phyloP scores from a whole-genome alignment of 345 rosid genomes.

The Durio zibethinus region DNA sequence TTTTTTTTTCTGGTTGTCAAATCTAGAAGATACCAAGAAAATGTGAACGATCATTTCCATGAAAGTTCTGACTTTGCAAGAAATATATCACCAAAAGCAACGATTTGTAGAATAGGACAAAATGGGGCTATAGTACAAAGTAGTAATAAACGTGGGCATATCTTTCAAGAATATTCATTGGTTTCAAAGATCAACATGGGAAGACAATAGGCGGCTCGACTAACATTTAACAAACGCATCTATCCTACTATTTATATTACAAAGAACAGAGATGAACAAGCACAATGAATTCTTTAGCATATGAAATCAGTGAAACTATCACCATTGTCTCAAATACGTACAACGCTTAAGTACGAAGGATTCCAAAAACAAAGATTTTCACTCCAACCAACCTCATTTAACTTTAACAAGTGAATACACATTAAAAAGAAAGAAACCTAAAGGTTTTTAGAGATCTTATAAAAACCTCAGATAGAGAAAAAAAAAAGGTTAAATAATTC shows the following conservation, averaged over 20 bases:
- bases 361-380: conserved; percentile 4
- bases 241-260: neutral
- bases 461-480: neutral
- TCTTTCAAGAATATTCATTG: conserved; percentile 13
- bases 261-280: neutral
- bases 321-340: neutral
- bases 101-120: neutral
- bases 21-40: neutral
- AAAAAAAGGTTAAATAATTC: neutral
- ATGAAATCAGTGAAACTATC: neutral
- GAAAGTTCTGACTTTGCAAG: neutral
- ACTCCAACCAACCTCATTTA: neutral
- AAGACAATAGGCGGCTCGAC: neutral
- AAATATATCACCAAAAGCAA: conserved; percentile 4
- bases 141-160: neutral
- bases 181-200: conserved; percentile 3
- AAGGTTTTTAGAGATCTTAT: conserved; percentile 12
- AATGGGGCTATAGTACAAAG: neutral
- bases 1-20: too few relatives aligned
- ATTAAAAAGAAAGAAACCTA: neutral
- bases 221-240: neutral
- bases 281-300: neutral
- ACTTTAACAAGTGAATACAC: neutral
- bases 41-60: neutral
- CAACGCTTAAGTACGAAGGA: neutral